These are phyloP conservation scores for Zea mays DNA, from an alignment of 176 grass and related monocot genomes.

Conservation along the genomic window Zm-B73-REFERENCE-NAM-5.0 NC_050097.1:201067501-201068000, in stretches of 20 bases:
- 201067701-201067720: background rate
- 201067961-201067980: background rate
- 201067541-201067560: background rate
- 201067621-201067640: background rate
- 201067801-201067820: background rate
- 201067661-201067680: background rate
- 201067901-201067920: background rate
- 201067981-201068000: background rate
- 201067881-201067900: background rate
- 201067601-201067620: background rate
- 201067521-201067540: slow-evolving; percentile 1
- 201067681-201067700: background rate
- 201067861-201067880: background rate
- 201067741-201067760: slow-evolving; percentile 19
- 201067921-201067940: background rate
- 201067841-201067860: background rate
- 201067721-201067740: background rate
- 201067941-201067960: background rate
- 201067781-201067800: background rate
- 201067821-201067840: background rate
- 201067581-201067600: background rate
- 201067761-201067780: background rate
- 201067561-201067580: background rate
- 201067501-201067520: slow-evolving; percentile 1
- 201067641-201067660: background rate